Conservation (phyloP, 805 yeast species). For the Starmerella floris region DNA sequence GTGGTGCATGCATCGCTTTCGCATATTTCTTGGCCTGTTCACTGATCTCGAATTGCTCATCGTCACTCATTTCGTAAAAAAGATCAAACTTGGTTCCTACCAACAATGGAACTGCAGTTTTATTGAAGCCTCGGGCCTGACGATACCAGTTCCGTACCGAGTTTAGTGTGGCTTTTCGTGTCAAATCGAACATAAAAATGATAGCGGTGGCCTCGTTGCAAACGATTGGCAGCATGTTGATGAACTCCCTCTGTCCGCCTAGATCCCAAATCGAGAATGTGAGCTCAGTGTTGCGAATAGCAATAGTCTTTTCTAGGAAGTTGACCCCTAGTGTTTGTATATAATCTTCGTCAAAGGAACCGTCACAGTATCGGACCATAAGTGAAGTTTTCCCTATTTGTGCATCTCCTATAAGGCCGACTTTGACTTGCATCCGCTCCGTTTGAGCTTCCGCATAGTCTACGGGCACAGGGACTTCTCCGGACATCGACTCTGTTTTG, state of each 20-base stretch:
- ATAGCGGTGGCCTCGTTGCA: constrained; percentile 87
- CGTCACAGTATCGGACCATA: constrained; percentile 96
- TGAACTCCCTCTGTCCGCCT: constrained; percentile 91
- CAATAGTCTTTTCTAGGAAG: constrained; percentile 80
- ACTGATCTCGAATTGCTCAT: constrained; percentile 74
- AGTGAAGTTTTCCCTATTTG: constrained; percentile 91
- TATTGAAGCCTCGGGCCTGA: constrained; percentile 78
- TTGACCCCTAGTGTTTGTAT: constrained; percentile 92
- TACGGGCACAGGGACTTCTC: constrained; percentile 9
- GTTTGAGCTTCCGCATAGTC: constrained; percentile 19
- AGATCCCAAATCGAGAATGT: constrained; percentile 90
- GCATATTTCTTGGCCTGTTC: constrained; percentile 75
- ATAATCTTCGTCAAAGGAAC: constrained; percentile 78
- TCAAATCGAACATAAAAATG: constrained; percentile 77
- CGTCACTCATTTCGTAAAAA: constrained; percentile 63
- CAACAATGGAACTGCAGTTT: constrained; percentile 77
- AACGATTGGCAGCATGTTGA: constrained; percentile 88
- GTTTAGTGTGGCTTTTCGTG: constrained; percentile 71
- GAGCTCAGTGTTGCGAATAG: constrained; percentile 71
- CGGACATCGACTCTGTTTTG: background rate
- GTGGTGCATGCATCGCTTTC: constrained; percentile 69
- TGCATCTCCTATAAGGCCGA: constrained; percentile 90
- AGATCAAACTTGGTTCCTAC: constrained; percentile 90
- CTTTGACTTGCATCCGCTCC: constrained; percentile 41
- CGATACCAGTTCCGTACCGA: constrained; percentile 92